phyloP scores from a whole-genome alignment of 768 basidiomycete species.

The Collybia sp. region DNA sequence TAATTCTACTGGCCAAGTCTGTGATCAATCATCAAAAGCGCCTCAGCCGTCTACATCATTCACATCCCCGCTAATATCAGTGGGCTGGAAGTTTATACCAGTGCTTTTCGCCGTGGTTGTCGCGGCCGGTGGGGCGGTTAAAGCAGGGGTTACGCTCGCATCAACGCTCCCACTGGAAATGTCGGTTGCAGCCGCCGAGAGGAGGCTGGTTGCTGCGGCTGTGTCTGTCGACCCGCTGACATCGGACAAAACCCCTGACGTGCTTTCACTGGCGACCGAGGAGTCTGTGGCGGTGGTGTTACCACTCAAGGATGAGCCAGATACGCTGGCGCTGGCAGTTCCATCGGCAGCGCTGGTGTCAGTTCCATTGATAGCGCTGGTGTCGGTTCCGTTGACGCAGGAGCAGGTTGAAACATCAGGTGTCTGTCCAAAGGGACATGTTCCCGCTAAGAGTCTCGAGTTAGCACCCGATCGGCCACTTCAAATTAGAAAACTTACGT shows the following conservation, averaged over 20 bases:
- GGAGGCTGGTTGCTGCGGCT: neutral
- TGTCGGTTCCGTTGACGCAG: slow-evolving; percentile 21
- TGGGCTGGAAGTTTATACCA: slow-evolving; percentile 14
- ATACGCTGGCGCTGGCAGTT: neutral
- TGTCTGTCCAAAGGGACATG: slow-evolving; percentile 39
- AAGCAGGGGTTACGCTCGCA: neutral
- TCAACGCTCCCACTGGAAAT: slow-evolving; percentile 3
- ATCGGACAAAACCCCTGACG: too few relatives aligned
- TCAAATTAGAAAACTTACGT: slow-evolving; percentile 20
- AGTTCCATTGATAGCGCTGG: slow-evolving; percentile 7
- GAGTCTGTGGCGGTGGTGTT: neutral
- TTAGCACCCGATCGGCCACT: neutral
- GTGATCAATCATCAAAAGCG: neutral
- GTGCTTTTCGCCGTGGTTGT: slow-evolving; percentile 4
- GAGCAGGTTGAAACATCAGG: slow-evolving; percentile 36
- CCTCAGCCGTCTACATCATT: slow-evolving; percentile 22
- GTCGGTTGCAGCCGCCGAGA: slow-evolving; percentile 1
- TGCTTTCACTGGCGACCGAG: too few relatives aligned
- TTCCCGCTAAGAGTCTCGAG: slow-evolving; percentile 24
- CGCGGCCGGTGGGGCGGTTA: slow-evolving; percentile 1
- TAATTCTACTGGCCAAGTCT: neutral
- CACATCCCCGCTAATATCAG: slow-evolving; percentile 22
- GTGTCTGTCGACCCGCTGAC: too few relatives aligned
- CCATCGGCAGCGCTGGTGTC: slow-evolving; percentile 5
- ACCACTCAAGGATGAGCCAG: neutral